Evolutionary conservation across 1,284 basidiomycete species (phyloP), one percentile per base, ranked within the genome.

Genomic region (Trametes pubescens): DNA sequence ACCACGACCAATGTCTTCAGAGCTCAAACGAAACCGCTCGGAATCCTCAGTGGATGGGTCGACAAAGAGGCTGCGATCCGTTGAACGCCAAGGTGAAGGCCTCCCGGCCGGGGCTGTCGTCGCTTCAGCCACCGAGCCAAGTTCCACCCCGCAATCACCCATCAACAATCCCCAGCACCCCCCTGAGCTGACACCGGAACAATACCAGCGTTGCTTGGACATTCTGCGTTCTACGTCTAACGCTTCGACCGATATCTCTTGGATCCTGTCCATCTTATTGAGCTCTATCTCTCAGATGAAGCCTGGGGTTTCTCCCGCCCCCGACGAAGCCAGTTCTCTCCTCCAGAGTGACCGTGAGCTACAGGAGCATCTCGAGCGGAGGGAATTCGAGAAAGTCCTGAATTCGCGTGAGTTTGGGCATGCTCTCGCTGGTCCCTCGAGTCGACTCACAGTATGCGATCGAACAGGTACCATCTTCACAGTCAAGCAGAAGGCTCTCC

Each of bases 11-110:
- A 53, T 53, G 51, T 53, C 10, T 38, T 53, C 34, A 24, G 51
- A 53, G n/a, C 51, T 53, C 34, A 53, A 53, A 21, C 51, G 51
- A 37, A 37, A 35, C 51, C 51, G 32, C 51, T 53, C 51, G 34
- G 49, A 34, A 14, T 34, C 49, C 21, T 38, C 35, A 38, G 34
- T 18, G 10, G 34, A 37, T 53, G 51, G 34, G 34, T 35, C 51
- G 51, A 53, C 51, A 22, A 53, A 53, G 51, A 53, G 35, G 34
- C 34, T 37, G 35, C 51, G 35, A 38, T 38, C 51, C 18, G 35
- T 34, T 53, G 49, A n/a, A 32, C 29, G 29, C 29, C 29, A 32
- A 32, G 29, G 29, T 32, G 49, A 51, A 53, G 35, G 37, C 51
- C 35, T 21, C 51, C n/a, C 49, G 47, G 22, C 47, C 47, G 22